Conservation (phyloP, 768 basidiomycete genomes). For the Lanmaoa rubissima region DNA sequence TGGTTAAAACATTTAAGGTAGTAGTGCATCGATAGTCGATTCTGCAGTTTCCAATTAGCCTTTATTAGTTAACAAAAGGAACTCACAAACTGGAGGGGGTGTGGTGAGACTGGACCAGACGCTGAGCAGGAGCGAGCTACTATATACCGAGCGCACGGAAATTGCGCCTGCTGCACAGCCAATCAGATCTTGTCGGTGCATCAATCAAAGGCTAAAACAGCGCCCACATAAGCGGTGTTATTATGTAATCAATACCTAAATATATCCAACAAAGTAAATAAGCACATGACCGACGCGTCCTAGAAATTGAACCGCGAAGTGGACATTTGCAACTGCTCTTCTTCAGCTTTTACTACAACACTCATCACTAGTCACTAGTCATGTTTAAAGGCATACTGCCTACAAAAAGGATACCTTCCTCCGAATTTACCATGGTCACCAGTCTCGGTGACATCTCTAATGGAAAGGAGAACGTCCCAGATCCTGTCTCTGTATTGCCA, state of each 20-base stretch:
- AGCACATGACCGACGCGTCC: slow-evolving; percentile 35
- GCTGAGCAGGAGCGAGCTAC: neutral
- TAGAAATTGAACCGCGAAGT: slow-evolving; percentile 29
- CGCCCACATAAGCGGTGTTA: slow-evolving; percentile 14
- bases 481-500: slow-evolving; percentile 34
- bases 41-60: slow-evolving; percentile 12
- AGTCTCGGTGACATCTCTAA: slow-evolving; percentile 45
- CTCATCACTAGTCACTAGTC: neutral
- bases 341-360: slow-evolving; percentile 3
- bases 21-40: slow-evolving; percentile 16
- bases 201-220: slow-evolving; percentile 9
- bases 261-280: slow-evolving; percentile 25
- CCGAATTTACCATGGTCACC: slow-evolving; percentile 75
- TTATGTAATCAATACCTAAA: slow-evolving; percentile 18
- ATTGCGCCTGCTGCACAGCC: slow-evolving; percentile 20
- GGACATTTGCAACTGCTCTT: slow-evolving; percentile 1
- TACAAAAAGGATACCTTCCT: slow-evolving; percentile 59
- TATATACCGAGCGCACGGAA: slow-evolving; percentile 34
- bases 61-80: neutral
- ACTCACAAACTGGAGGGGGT: neutral
- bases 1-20: slow-evolving; percentile 9
- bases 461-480: slow-evolving; percentile 71
- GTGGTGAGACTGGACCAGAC: neutral
- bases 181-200: slow-evolving; percentile 15
- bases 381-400: slow-evolving; percentile 87